Conservation (phyloP, 148 eudicot genomes). For the Silene conica region DNA sequence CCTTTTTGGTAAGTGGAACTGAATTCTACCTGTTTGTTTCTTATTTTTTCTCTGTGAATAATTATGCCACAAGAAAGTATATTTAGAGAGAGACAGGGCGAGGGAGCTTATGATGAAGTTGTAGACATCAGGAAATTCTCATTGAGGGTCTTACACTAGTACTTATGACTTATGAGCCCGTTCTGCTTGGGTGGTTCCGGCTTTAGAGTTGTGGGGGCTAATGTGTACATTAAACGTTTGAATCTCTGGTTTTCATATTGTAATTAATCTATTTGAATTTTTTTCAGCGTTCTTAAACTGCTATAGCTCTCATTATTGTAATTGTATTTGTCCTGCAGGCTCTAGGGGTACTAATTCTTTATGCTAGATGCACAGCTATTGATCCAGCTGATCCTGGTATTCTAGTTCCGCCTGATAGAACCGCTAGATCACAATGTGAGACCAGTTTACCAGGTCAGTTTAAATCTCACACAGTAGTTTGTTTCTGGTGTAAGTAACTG, state of each 20-base stretch:
- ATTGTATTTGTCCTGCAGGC: conserved; percentile 42
- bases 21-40: background rate
- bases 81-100: too few relatives aligned
- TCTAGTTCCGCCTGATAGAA: conserved; percentile 53
- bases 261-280: background rate
- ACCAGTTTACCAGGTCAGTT: conserved; percentile 60
- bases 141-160: background rate
- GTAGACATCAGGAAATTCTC: background rate
- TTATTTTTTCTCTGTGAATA: background rate
- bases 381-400: conserved; percentile 98
- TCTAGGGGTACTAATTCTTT: conserved; percentile 63
- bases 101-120: background rate
- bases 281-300: background rate
- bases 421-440: conserved; percentile 46
- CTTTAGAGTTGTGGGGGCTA: background rate
- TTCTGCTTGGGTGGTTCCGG: background rate
- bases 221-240: background rate
- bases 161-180: background rate
- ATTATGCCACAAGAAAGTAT: background rate
- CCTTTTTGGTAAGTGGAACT: conserved; percentile 61
- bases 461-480: conserved; percentile 10
- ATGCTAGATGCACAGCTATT: conserved; percentile 87
- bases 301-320: conserved; percentile 1
- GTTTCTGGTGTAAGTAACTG: background rate
- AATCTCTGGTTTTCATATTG: background rate